phyloP scores from a whole-genome alignment of 2,329 filamentous ascomycete species.

The Verticillium albo-atrum region DNA sequence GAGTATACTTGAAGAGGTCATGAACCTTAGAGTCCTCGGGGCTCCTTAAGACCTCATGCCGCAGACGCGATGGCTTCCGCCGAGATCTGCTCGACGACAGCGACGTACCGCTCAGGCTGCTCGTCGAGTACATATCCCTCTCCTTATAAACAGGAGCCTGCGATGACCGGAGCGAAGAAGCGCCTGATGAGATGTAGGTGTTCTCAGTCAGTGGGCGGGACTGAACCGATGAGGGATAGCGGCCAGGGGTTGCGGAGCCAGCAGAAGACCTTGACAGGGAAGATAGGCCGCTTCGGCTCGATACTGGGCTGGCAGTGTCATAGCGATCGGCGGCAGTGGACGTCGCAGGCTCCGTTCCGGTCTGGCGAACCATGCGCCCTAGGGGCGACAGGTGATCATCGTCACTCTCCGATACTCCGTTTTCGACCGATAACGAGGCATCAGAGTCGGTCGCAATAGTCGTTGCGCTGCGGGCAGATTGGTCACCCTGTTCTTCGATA shows the following conservation, averaged over 20 bases:
- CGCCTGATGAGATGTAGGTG: conserved; percentile 64
- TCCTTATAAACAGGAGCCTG: conserved; percentile 14
- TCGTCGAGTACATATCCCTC: conserved; percentile 53
- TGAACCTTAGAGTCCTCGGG: conserved; percentile 51
- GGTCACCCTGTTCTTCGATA: conserved; percentile 63
- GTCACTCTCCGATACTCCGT: conserved; percentile 67
- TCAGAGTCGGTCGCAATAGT: conserved; percentile 49
- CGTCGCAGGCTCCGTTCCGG: conserved; percentile 56
- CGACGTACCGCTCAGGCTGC: conserved; percentile 43
- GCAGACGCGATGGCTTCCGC: conserved; percentile 59
- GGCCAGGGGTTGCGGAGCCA: conserved; percentile 46
- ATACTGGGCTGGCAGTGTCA: conserved; percentile 63
- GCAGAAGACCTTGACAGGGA: conserved; percentile 50
- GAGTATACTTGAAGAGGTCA: conserved; percentile 84
- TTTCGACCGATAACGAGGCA: conserved; percentile 50
- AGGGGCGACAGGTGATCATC: conserved; percentile 73
- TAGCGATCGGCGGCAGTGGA: conserved; percentile 51
- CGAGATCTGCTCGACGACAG: conserved; percentile 43
- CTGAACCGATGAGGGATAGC: conserved; percentile 44
- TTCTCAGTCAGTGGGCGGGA: conserved; percentile 56
- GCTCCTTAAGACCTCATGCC: conserved; percentile 75
- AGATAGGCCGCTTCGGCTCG: conserved; percentile 59
- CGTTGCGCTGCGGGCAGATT: conserved; percentile 39
- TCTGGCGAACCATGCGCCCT: conserved; percentile 69
- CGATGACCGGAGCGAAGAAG: conserved; percentile 47